Evolutionary conservation across 495 filamentous ascomycete genomes (phyloP).

Genomic region (Aspergillus nanangensis): DNA sequence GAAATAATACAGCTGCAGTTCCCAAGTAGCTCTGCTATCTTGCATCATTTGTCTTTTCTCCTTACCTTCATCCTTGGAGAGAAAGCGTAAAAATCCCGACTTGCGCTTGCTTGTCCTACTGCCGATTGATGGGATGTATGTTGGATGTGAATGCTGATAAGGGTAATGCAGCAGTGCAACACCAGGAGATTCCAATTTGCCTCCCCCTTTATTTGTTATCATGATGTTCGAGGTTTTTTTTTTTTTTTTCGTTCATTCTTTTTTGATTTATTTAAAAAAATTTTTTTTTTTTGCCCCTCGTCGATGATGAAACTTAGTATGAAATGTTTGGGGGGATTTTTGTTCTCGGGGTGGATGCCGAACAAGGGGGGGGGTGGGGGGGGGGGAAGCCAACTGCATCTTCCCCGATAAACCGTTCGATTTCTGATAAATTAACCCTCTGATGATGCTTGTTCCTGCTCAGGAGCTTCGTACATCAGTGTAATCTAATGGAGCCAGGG

Average conservation of each 20-base stretch:
- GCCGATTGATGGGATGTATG: conserved; percentile 2
- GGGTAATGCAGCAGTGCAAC: background rate
- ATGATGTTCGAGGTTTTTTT: background rate
- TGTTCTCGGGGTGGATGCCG: background rate
- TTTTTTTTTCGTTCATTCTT: background rate
- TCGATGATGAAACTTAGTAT: background rate
- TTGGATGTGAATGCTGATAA: background rate
- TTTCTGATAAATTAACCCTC: background rate
- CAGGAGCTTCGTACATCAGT: background rate
- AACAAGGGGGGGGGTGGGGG: conserved; percentile 2
- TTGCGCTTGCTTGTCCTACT: conserved; percentile 13
- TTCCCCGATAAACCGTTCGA: conserved; percentile 6
- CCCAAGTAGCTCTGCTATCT: conserved; percentile 20
- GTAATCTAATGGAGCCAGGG: conserved; percentile 3
- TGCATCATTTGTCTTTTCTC: conserved; percentile 24
- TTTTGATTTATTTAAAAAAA: background rate
- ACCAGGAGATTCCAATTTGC: background rate
- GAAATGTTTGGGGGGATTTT: background rate
- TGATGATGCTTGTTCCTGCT: background rate
- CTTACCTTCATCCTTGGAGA: conserved; percentile 7
- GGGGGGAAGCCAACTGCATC: background rate
- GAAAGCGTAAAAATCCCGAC: conserved; percentile 8
- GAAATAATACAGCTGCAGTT: conserved; percentile 16
- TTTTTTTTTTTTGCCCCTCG: background rate
- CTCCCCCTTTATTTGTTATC: background rate